Percentiles rank a stretch among this genome's conserved stretches.
phyloP scores from a whole-genome alignment of 768 basidiomycete genomes.

The Pulveroboletus sp. region DNA sequence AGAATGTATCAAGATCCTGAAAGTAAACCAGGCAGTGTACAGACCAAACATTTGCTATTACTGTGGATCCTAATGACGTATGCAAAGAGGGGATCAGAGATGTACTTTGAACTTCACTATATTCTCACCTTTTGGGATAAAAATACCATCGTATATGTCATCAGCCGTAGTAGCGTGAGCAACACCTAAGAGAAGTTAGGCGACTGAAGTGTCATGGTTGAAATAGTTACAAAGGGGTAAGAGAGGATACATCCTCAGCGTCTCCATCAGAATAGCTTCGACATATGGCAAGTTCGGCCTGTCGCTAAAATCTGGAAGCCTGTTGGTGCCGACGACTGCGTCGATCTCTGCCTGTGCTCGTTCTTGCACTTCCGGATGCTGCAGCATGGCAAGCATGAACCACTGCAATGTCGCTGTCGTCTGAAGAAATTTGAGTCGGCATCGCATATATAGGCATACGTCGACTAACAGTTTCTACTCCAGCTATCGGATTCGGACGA shows the following conservation, averaged over 20 bases:
- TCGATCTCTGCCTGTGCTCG: constrained; percentile 31
- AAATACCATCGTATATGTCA: constrained; percentile 16
- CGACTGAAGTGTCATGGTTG: neutral
- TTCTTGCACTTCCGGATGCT: constrained; percentile 30
- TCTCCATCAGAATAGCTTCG: constrained; percentile 29
- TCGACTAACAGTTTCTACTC: constrained; percentile 18
- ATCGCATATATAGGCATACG: neutral
- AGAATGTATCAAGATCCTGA: neutral
- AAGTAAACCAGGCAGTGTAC: neutral
- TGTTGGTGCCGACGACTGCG: constrained; percentile 24
- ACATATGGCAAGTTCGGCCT: constrained; percentile 26
- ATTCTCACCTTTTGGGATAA: constrained; percentile 23
- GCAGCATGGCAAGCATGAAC: constrained; percentile 34
- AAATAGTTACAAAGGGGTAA: constrained; percentile 22
- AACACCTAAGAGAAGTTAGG: constrained; percentile 6
- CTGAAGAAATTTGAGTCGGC: neutral
- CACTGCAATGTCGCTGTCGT: constrained; percentile 8
- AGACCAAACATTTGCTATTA: constrained; percentile 23
- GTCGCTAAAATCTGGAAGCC: constrained; percentile 27
- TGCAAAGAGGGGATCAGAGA: neutral
- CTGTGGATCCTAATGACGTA: constrained; percentile 13
- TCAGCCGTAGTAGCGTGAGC: constrained; percentile 17
- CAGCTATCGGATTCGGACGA: constrained; percentile 7
- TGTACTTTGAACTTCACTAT: neutral
- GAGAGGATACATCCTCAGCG: constrained; percentile 27